phyloP scores from a whole-genome alignment of 2,329 filamentous ascomycete genomes.

The Pseudogymnoascus sp. region DNA sequence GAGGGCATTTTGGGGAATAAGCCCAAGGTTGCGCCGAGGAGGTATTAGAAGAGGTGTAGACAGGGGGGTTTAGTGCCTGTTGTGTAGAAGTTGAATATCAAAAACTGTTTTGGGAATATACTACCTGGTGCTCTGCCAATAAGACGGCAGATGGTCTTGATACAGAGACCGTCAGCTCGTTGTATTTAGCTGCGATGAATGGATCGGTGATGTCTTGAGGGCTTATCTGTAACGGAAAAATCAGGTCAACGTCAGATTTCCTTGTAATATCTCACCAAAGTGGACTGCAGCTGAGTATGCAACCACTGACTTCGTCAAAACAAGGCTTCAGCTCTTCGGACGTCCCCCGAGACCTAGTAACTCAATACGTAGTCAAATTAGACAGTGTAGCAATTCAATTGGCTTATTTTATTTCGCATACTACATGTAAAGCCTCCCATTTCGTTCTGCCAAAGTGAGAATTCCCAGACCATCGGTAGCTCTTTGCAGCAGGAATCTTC shows the following conservation, averaged over 20 bases:
- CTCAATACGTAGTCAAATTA: background rate
- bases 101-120: background rate
- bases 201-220: no score
- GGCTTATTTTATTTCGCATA: background rate
- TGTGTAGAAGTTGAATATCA: background rate
- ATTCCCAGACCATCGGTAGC: background rate
- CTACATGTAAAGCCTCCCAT: background rate
- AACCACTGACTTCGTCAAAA: no score
- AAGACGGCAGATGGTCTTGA: background rate
- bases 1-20: constrained; percentile 51
- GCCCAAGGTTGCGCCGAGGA: constrained; percentile 32
- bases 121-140: background rate
- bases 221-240: no score
- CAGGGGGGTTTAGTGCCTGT: background rate
- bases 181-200: no score
- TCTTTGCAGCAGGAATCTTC: background rate
- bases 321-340: no score
- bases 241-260: no score
- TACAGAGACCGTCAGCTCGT: no score
- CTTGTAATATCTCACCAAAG: no score
- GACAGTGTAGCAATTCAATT: background rate
- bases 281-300: no score
- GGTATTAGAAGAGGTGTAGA: constrained; percentile 14
- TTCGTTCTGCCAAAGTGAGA: background rate
- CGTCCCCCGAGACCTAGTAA: background rate